Base-by-base conservation (phyloP, 2,329 filamentous ascomycete species). In the Polytolypa hystricis region DNA sequence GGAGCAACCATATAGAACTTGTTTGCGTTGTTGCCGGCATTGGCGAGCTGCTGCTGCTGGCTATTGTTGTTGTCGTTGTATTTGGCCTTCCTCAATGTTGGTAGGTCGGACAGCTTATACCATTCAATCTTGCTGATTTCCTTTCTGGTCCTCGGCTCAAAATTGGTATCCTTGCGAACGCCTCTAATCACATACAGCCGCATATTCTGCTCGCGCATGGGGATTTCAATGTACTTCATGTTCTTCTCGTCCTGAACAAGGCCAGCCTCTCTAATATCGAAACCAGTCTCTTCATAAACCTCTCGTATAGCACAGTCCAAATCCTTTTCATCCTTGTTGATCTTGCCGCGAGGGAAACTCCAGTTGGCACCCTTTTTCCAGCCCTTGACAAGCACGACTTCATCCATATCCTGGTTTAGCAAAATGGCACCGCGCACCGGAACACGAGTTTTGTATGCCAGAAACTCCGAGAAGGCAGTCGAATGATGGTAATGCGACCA, bases 1-100 rank as follows among this genome's bases (percentile, higher is more conserved):
- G 89, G 87, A 0, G 86, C 86, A 12, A 98, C 91, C 84, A 96
- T 95, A 62, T 95, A 98, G 57, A 95, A 96, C 53, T 89, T 95
- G 57, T 84, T 86, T 27, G 78, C 77, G 48, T 81, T 84, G 30
- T 38, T 33, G 21, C 30, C 15, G 8, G 21, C 23, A 33, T 38
- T 21, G 5, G 20, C 38, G 21, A 37, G 40, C 3, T 20, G 9
- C 12, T 18, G 30, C 16, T 41, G 38, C 6, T 29, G 25, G n/a
- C 33, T 37, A 10, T 30, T 35, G n/a, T 35, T 37, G 11, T 30
- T 35, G 9, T 74, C 61, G 19, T 75, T 70, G n/a, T 77, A 70
- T 53, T 81, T 86, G 47, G 70, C 77, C 56, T 81, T 83, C 38
- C 79, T 77, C 50, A 84, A 78, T 0, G 83, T 84, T 1, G 91